Base-by-base conservation (phyloP, 495 filamentous ascomycete species). In the Glarea lozoyensis region DNA sequence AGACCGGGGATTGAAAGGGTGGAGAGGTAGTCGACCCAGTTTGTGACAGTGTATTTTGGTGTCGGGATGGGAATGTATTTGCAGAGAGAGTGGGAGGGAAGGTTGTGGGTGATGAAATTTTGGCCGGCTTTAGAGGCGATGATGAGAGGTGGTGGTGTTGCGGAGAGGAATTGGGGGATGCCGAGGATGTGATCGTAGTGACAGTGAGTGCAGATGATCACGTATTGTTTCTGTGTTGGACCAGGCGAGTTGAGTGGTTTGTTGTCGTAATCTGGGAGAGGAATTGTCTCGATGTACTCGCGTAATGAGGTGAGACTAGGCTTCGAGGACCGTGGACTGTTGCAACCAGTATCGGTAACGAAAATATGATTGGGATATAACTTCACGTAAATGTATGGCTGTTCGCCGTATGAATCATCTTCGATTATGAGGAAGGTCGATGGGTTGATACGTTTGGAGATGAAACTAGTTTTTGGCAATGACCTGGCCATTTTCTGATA, bases 181-280 rank as follows among this genome's bases (percentile, higher is more conserved):
- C 61, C 64, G 15, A 61, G 53, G 16, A 61, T 63, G 35, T 66
- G 63, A 38, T 67, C 63, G 46, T 61, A 64, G 35, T 67, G 64
- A 45, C 64, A 67, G 45, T 67, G 64, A 6, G 58, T 59, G 40
- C 60, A 61, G 34, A 66, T 57, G 32, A 67, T 56, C 12, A 59
- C 22, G 44, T 67, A 67, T 19, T 40, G 29, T 17, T 56, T 60
- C 22, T 38, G 48, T n/a, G n/a, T n/a, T n/a, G n/a, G n/a, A 10
- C 44, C 39, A 12, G 24, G 10, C 13, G 60, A 55, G 42, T 66
- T 67, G 6, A 68, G 42, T 10, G 50, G 45, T 42, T 42, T 43
- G 24, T 53, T 37, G 23, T 52, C 34, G 41, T 66, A 64, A n/a
- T 16, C 42, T 10, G 48, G 18, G n/a, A 64, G 36, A 20, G 61